A percentile compares a stretch with the other conserved stretches of the same genome.
Conservation (phyloP, 345 rosid species). For the Ceriops zippeliana region DNA sequence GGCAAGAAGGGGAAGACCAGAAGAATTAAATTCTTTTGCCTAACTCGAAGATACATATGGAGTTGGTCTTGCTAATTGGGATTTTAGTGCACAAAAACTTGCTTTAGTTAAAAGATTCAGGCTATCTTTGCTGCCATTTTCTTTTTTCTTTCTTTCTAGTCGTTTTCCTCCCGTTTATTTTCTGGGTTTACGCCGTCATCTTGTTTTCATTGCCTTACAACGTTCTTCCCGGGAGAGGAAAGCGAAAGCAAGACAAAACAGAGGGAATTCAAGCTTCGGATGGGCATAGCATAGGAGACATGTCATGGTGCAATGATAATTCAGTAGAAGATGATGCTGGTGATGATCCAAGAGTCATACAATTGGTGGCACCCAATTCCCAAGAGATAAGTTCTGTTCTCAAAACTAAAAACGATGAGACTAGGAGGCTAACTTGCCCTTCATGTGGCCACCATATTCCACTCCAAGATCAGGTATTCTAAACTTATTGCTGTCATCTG, state of each 20-base stretch:
- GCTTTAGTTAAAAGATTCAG: constrained; percentile 13
- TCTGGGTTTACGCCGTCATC: not conserved
- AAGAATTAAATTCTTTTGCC: constrained; percentile 3
- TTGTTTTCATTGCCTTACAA: constrained; percentile 6
- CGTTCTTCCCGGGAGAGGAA: not conserved
- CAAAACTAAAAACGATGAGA: constrained; percentile 6
- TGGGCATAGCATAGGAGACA: constrained; percentile 30
- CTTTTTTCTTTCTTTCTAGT: not conserved
- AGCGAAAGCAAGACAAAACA: constrained; percentile 8
- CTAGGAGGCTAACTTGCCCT: constrained; percentile 45
- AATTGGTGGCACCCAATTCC: constrained; percentile 17
- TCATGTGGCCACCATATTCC: constrained; percentile 68
- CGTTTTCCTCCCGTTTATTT: not conserved
- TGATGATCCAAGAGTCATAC: constrained; percentile 17
- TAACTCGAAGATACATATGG: constrained; percentile 15
- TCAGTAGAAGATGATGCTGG: constrained; percentile 31
- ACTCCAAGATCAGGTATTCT: constrained; percentile 60
- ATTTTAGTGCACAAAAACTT: constrained; percentile 22
- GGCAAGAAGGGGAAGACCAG: constrained; percentile 6
- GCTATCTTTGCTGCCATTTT: not conserved
- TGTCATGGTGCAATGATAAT: constrained; percentile 61
- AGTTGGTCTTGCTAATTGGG: constrained; percentile 11
- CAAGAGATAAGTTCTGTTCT: constrained; percentile 4
- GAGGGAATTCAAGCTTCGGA: constrained; percentile 17
- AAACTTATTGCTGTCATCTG: no score